Conservation (phyloP, 2,329 filamentous ascomycete species). For the Pseudogymnoascus sp. region DNA sequence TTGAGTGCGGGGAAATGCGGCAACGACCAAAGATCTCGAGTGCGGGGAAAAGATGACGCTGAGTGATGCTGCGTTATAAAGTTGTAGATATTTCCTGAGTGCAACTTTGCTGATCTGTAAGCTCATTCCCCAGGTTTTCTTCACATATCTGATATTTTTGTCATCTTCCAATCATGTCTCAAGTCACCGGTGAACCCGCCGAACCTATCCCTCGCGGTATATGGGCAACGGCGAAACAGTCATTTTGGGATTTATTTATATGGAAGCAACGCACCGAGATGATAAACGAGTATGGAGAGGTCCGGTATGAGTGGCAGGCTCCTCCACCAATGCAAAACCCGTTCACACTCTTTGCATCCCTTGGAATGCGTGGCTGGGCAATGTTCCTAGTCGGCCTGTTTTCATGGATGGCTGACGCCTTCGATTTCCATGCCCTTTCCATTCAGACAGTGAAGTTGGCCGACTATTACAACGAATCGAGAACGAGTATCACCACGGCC, state of each 20-base stretch:
- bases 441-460: slow-evolving; percentile 68
- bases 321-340: slow-evolving; percentile 60
- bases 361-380: slow-evolving; percentile 57
- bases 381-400: slow-evolving; percentile 65
- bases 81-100: neutral
- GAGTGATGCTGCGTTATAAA: neutral
- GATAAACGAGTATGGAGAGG: slow-evolving; percentile 54
- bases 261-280: slow-evolving; percentile 67
- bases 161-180: neutral
- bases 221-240: slow-evolving; percentile 54
- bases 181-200: slow-evolving; percentile 33
- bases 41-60: neutral
- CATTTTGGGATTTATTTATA: slow-evolving; percentile 54
- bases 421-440: slow-evolving; percentile 72
- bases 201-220: slow-evolving; percentile 59
- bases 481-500: slow-evolving; percentile 36
- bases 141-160: neutral
- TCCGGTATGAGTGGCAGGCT: slow-evolving; percentile 55
- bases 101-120: neutral
- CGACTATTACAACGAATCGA: slow-evolving; percentile 31
- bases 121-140: neutral
- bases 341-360: slow-evolving; percentile 53
- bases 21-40: neutral
- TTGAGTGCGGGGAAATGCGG: neutral
- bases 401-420: slow-evolving; percentile 74